phyloP scores from a whole-genome alignment of 768 basidiomycete genomes.

The Roridomyces roridus region DNA sequence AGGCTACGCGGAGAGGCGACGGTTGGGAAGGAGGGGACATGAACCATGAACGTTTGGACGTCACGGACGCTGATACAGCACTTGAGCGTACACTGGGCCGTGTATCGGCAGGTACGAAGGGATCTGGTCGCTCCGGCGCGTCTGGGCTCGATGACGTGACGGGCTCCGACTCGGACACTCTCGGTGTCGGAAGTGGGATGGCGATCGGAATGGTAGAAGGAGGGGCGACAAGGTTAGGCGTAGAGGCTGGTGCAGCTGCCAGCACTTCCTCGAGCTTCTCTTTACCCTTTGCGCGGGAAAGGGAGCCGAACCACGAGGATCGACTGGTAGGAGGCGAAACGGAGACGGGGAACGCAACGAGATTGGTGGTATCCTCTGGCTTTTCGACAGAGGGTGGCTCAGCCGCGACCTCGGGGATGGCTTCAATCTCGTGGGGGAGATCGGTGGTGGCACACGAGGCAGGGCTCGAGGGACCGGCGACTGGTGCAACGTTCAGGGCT shows the following conservation, averaged over 20 bases:
- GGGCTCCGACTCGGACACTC: constrained; percentile 16
- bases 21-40: constrained; percentile 24
- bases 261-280: constrained; percentile 29
- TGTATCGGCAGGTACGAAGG: constrained; percentile 8
- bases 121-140: constrained; percentile 19
- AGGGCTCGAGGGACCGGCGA: constrained; percentile 19
- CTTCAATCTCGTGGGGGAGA: constrained; percentile 15
- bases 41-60: constrained; percentile 31
- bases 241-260: constrained; percentile 14
- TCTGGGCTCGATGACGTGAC: constrained; percentile 19
- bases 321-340: constrained; percentile 20
- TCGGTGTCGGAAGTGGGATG: constrained; percentile 4
- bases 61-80: constrained; percentile 7
- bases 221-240: constrained; percentile 19
- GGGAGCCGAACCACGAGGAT: constrained; percentile 39
- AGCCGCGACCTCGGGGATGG: constrained; percentile 18
- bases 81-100: constrained; percentile 10
- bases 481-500: constrained; percentile 12
- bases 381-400: background rate
- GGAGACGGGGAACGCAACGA: constrained; percentile 21
- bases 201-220: constrained; percentile 17
- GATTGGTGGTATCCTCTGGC: background rate
- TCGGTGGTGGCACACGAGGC: constrained; percentile 5
- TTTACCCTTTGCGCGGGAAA: constrained; percentile 37
- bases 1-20: constrained; percentile 23